Base-by-base conservation (phyloP, 2,329 filamentous ascomycete genomes). In the Lasiodiplodia sp. region DNA sequence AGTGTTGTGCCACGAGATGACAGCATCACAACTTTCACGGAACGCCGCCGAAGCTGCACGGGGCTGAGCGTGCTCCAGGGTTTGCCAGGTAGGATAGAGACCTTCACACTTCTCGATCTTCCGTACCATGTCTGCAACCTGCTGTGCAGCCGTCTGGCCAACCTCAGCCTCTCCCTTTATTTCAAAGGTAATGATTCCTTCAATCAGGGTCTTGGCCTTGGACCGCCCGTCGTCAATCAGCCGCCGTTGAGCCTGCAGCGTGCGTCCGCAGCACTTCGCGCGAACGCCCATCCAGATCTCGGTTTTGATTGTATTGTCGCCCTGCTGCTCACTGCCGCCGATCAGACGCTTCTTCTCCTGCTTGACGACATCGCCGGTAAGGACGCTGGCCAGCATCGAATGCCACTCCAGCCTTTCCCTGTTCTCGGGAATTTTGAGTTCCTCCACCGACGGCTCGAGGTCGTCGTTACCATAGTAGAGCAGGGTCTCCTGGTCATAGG, bases 341-440 rank as follows among this genome's bases (percentile, higher is more conserved):
- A 96, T 96, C 75, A 99, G 81, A 55, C 96, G 90, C 80, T 97
- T 97, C 85, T 99, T 99, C 82, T 99, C 96, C 80, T 99, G 96
- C 75, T 93, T 93, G 69, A 99, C 95, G 10, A 99, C 96, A 79
- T 99, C 96, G 72, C 96, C 96, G 0, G 94, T 97, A 72, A 99
- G 83, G 4, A 99, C 96, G 16, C 95, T 96, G 69, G 95, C 93
- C 68, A 99, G 83, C 96, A 99, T 99, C 3, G 93, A 93, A 81
- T 99, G 94, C 96, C 96, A 99, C 81, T 99, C 96, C 28, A 99
- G 84, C 55, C 95, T 87, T 80, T 98, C 96, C 70, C 94, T 87
- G 76, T 94, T 97, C 71, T 90, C 89, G 0, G 94, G 92, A 74
- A 97, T 92, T 79, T 92, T 91, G 65, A 98, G 81, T 78, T 99